phyloP scores from a whole-genome alignment of 2,329 filamentous ascomycete genomes.

The Magnaporthales sp. region DNA sequence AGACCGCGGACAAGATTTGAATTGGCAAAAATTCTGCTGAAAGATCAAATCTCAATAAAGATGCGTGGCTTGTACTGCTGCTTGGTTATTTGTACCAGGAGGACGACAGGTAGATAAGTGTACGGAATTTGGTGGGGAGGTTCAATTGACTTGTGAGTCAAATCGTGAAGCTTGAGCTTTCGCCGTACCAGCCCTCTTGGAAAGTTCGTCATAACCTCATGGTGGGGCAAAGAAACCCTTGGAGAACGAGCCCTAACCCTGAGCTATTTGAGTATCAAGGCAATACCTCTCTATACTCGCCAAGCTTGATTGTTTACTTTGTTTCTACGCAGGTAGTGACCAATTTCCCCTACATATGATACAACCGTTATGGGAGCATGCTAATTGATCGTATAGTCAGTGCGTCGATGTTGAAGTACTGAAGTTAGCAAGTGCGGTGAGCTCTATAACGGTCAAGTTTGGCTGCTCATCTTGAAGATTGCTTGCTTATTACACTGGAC shows the following conservation, averaged over 20 bases:
- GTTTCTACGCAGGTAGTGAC: too few species aligned
- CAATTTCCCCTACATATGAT: too few species aligned
- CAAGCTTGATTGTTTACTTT: not conserved
- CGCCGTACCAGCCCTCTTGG: not conserved
- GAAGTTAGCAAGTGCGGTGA: too few species aligned
- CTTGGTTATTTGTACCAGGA: not conserved
- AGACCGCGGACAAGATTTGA: not conserved
- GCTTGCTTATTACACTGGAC: not conserved
- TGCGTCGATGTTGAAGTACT: too few species aligned
- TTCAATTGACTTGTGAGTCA: not conserved
- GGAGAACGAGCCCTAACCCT: not conserved
- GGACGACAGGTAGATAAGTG: not conserved
- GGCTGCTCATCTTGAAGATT: not conserved
- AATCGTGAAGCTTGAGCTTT: not conserved
- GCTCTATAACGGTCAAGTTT: not conserved
- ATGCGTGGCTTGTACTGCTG: not conserved
- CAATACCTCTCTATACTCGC: not conserved
- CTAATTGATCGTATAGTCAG: too few species aligned
- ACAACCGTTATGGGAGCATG: too few species aligned
- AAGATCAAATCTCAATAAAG: not conserved
- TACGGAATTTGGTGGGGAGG: not conserved
- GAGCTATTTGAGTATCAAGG: not conserved
- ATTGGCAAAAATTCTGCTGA: not conserved
- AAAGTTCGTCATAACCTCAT: not conserved
- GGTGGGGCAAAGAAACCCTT: not conserved